These are phyloP conservation scores for Leccinum sublutescens DNA, from an alignment of 768 basidiomycete genomes.

Conservation along the genomic window DNA sequence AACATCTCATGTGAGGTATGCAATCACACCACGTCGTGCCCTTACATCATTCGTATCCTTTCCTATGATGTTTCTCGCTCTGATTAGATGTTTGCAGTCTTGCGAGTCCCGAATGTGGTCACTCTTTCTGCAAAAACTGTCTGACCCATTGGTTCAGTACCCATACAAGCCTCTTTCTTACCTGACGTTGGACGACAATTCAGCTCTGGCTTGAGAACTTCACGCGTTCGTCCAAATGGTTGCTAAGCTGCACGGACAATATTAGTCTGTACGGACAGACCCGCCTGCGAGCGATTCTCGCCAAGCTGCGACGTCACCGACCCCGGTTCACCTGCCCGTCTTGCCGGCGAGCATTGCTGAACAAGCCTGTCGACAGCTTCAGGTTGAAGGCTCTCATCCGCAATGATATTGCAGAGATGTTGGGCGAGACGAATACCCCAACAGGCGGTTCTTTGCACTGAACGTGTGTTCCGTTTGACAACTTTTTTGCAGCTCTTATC, in stretches of 20 bases:
- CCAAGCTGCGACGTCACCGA: slow-evolving; percentile 27
- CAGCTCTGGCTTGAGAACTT: slow-evolving; percentile 16
- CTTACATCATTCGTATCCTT: slow-evolving; percentile 51
- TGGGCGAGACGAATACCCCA: slow-evolving; percentile 8
- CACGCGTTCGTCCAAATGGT: slow-evolving; percentile 10
- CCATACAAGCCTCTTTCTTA: slow-evolving; percentile 53
- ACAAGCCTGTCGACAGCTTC: slow-evolving; percentile 58
- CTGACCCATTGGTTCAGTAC: slow-evolving; percentile 44
- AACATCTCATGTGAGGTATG: slow-evolving; percentile 63
- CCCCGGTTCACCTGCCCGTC: slow-evolving; percentile 65
- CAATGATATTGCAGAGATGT: slow-evolving; percentile 13
- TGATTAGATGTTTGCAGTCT: slow-evolving; percentile 41
- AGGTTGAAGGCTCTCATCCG: slow-evolving; percentile 54
- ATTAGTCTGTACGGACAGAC: slow-evolving; percentile 9
- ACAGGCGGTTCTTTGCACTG: not conserved
- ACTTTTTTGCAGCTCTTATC: slow-evolving; percentile 38
- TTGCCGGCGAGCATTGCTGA: slow-evolving; percentile 51
- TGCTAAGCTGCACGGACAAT: slow-evolving; percentile 20
- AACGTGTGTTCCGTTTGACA: slow-evolving; percentile 41
- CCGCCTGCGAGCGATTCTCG: not conserved
- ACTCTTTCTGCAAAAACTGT: slow-evolving; percentile 43
- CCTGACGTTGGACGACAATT: slow-evolving; percentile 21
- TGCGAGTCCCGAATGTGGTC: slow-evolving; percentile 52
- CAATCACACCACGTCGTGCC: slow-evolving; percentile 59
- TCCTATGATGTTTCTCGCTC: not conserved